Conservation (phyloP, 306 rosid species). For the Cicer bijugum region DNA sequence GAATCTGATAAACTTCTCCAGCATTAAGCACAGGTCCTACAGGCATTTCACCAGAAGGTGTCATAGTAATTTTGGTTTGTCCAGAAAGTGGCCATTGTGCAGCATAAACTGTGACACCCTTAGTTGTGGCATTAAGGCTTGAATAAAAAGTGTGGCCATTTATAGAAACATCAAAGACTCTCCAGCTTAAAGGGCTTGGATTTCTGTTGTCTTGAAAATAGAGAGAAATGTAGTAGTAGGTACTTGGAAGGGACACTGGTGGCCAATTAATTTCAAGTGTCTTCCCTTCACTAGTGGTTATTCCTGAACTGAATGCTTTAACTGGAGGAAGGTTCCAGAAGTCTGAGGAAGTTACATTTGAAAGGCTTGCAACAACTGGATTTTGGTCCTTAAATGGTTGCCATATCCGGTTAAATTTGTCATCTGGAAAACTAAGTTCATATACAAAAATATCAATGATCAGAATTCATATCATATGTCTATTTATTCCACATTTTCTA, state of each 20-base stretch:
- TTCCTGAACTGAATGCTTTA: slow-evolving; percentile 48
- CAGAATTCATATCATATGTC: slow-evolving; percentile 38
- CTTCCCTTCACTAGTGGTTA: slow-evolving; percentile 70
- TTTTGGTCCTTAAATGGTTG: slow-evolving; percentile 67
- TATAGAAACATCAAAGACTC: slow-evolving; percentile 64
- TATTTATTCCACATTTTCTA: neutral
- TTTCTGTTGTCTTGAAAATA: slow-evolving; percentile 80
- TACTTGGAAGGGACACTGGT: slow-evolving; percentile 52
- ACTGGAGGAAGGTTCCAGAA: slow-evolving; percentile 87
- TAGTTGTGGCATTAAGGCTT: slow-evolving; percentile 62
- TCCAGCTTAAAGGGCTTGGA: slow-evolving; percentile 77
- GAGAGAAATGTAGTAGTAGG: slow-evolving; percentile 73
- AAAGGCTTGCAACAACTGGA: slow-evolving; percentile 51
- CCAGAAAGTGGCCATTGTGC: slow-evolving; percentile 79
- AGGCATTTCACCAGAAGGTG: slow-evolving; percentile 49
- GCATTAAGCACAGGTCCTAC: slow-evolving; percentile 84
- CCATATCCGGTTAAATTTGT: slow-evolving; percentile 81
- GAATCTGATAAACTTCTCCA: slow-evolving; percentile 69
- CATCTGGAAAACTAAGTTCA: slow-evolving; percentile 82
- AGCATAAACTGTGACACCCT: slow-evolving; percentile 70
- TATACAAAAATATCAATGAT: slow-evolving; percentile 47
- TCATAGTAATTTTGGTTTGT: slow-evolving; percentile 56
- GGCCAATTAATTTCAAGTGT: slow-evolving; percentile 75
- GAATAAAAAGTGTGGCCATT: slow-evolving; percentile 62
- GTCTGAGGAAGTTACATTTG: slow-evolving; percentile 55